Conservation (phyloP, 352 stramenopile genomes). For the Phytophthora sp. region DNA sequence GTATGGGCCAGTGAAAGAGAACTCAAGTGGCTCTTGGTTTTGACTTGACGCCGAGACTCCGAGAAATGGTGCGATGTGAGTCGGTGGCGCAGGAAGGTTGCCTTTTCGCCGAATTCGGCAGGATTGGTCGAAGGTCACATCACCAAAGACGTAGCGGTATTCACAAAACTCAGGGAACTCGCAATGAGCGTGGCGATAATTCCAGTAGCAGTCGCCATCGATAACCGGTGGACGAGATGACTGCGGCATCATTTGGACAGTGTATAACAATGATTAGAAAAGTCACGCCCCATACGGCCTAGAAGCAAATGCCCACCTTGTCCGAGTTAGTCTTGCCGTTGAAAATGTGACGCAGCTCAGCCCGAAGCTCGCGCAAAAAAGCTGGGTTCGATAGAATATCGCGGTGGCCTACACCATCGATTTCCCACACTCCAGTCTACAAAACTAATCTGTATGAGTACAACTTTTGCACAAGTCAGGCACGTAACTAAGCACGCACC, state of each 20-base stretch:
- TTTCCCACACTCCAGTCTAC: slow-evolving; percentile 84
- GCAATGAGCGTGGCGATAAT: slow-evolving; percentile 74
- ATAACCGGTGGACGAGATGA: slow-evolving; percentile 69
- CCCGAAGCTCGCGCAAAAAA: slow-evolving; percentile 78
- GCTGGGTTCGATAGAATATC: slow-evolving; percentile 75
- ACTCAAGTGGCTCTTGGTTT: slow-evolving; percentile 19
- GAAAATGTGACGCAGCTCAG: slow-evolving; percentile 76
- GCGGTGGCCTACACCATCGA: slow-evolving; percentile 71
- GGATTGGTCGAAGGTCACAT: slow-evolving; percentile 84
- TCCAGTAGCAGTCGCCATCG: slow-evolving; percentile 87
- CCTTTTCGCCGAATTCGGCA: slow-evolving; percentile 57
- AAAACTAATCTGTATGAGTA: slow-evolving; percentile 1
- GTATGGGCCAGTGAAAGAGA: slow-evolving; percentile 44
- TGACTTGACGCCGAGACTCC: slow-evolving; percentile 33
- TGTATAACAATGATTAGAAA: neutral
- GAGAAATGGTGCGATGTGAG: slow-evolving; percentile 21
- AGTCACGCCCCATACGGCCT: too few relatives aligned
- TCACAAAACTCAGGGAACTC: slow-evolving; percentile 82
- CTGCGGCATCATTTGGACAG: slow-evolving; percentile 19
- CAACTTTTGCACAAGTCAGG: too few relatives aligned
- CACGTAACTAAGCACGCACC: slow-evolving; percentile 31
- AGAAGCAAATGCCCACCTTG: slow-evolving; percentile 50
- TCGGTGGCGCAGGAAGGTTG: slow-evolving; percentile 33
- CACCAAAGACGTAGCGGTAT: slow-evolving; percentile 83
- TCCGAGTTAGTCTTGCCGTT: slow-evolving; percentile 52